A percentile compares a stretch with the other conserved stretches of the same genome.
These are phyloP conservation scores for Rusavskia elegans DNA, from an alignment of 495 filamentous ascomycete species.

Conservation along the genomic window DNA sequence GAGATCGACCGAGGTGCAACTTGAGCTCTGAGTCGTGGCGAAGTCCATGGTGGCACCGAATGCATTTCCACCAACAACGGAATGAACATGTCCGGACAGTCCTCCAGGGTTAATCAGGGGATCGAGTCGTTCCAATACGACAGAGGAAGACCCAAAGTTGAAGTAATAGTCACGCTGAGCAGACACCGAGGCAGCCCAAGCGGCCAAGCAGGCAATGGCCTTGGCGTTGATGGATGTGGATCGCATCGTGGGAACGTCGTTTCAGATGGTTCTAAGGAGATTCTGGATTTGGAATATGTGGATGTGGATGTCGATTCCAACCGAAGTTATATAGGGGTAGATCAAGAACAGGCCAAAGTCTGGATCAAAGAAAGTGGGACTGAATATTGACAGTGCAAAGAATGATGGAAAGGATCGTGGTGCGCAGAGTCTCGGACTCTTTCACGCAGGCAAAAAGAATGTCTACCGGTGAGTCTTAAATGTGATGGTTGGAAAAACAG, in stretches of 20 bases:
- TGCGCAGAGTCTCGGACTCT: constrained; percentile 10
- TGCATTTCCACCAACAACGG: constrained; percentile 58
- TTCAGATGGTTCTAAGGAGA: too few species aligned
- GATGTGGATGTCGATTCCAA: not conserved
- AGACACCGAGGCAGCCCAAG: constrained; percentile 13
- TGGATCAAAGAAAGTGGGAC: not conserved
- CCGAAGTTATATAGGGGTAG: not conserved
- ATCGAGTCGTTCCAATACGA: constrained; percentile 47
- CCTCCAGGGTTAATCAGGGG: constrained; percentile 47
- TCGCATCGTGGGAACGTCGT: constrained; percentile 6
- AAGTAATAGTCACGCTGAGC: constrained; percentile 11
- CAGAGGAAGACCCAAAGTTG: constrained; percentile 19
- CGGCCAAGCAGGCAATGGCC: constrained; percentile 12
- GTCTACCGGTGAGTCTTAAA: not conserved
- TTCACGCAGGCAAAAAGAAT: constrained; percentile 1
- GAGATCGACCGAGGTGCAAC: constrained; percentile 50
- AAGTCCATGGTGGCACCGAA: constrained; percentile 50
- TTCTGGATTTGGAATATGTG: too few species aligned
- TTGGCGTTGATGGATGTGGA: not conserved
- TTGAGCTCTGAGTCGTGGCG: constrained; percentile 36
- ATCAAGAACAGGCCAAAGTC: not conserved
- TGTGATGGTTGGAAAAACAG: not conserved
- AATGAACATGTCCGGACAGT: constrained; percentile 53
- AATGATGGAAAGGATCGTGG: constrained; percentile 8
- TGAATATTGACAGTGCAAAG: not conserved